Conservation (phyloP, 163 green algal genomes). For the Scenedesmus sp. region DNA sequence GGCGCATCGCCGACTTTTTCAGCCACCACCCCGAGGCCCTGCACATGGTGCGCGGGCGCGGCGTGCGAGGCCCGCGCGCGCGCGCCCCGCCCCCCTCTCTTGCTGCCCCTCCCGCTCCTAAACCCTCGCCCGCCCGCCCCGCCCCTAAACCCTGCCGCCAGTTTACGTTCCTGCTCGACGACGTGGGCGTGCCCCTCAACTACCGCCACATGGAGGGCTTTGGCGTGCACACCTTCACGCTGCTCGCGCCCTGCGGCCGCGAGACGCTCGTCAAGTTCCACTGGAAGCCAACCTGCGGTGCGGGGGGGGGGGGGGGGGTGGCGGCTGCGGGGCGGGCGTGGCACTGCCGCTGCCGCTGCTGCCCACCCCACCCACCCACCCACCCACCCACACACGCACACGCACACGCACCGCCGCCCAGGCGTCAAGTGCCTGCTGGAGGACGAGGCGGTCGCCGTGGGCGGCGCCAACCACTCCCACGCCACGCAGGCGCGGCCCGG, state of each 20-base stretch:
- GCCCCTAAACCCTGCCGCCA: conserved; percentile 45
- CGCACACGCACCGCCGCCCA: no score
- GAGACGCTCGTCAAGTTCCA: conserved; percentile 96
- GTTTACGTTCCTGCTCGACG: conserved; percentile 95
- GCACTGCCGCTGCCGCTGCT: neutral
- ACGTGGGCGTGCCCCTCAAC: conserved; percentile 88
- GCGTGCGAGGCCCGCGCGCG: neutral
- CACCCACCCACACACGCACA: no score
- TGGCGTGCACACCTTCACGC: conserved; percentile 94
- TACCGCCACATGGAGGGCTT: conserved; percentile 95
- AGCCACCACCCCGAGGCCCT: conserved; percentile 91
- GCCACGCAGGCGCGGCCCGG: conserved; percentile 70
- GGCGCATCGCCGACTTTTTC: conserved; percentile 97
- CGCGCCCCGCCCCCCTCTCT: neutral
- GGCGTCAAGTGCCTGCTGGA: conserved; percentile 88
- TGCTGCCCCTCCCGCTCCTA: neutral
- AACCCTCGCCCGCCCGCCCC: neutral
- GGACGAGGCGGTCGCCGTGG: conserved; percentile 85
- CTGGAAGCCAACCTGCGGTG: conserved; percentile 89
- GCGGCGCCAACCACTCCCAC: conserved; percentile 92
- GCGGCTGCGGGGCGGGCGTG: neutral
- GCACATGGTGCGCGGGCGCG: conserved; percentile 81
- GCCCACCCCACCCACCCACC: neutral
- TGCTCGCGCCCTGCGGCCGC: conserved; percentile 79
- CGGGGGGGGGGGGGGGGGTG: neutral